A percentile compares a stretch with the other conserved stretches of the same genome.
Conservation (phyloP, 2,329 filamentous ascomycete genomes). For the Cladosporium oxysporum region DNA sequence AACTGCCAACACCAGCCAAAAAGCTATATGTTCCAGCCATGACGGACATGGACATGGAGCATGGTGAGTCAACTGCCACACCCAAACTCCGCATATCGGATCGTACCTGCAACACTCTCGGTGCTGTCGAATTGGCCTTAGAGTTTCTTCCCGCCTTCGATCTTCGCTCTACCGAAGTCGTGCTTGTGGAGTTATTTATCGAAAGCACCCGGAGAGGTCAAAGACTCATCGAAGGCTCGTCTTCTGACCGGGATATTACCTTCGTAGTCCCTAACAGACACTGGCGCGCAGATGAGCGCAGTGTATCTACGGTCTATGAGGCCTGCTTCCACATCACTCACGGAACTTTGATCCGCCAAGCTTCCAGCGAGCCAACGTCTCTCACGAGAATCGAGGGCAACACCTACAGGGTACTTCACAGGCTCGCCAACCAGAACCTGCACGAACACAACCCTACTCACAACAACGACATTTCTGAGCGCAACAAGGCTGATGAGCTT, state of each 20-base stretch:
- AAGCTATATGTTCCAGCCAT: not conserved
- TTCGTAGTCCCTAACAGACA: not conserved
- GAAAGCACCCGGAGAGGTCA: not conserved
- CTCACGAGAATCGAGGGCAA: not conserved
- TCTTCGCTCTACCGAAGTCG: not conserved
- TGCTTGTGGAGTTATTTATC: not conserved
- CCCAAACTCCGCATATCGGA: not conserved
- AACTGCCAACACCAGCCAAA: not conserved
- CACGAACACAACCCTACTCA: not conserved
- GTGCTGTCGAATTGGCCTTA: not conserved
- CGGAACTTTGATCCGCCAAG: not conserved
- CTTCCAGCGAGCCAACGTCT: not conserved
- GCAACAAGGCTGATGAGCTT: not conserved
- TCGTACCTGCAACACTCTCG: not conserved
- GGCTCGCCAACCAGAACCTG: not conserved
- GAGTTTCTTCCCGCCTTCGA: not conserved
- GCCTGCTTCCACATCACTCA: not conserved
- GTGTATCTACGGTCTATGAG: not conserved
- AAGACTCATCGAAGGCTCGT: not conserved
- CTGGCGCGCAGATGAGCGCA: not conserved
- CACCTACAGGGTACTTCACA: not conserved
- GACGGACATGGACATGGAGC: not conserved
- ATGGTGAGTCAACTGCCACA: not conserved
- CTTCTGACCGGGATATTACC: not conserved
- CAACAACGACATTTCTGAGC: not conserved